Conservation (phyloP, 768 basidiomycete genomes). For the Tulasnella sp. region DNA sequence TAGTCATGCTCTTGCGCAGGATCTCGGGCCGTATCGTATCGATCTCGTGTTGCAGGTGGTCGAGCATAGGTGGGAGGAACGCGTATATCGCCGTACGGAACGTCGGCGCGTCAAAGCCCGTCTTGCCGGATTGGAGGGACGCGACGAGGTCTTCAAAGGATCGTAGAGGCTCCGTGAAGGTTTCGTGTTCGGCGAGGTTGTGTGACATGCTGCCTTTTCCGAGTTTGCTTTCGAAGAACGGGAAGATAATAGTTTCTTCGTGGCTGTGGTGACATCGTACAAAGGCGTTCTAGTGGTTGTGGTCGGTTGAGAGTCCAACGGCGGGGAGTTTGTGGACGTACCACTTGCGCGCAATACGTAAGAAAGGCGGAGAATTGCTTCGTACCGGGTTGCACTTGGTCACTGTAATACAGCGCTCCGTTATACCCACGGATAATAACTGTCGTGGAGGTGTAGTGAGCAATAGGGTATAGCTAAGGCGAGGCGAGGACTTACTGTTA, state of each 20-base stretch:
- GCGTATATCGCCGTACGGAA: neutral
- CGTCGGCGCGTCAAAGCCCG: neutral
- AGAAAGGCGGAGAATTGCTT: neutral
- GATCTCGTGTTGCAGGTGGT: conserved; percentile 5
- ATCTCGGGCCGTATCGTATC: neutral
- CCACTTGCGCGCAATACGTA: neutral
- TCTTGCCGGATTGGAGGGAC: neutral
- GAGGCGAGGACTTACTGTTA: neutral
- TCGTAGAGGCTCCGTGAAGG: neutral
- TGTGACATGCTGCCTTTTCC: neutral
- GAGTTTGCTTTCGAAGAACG: neutral
- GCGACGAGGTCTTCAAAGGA: neutral
- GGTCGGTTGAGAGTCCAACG: neutral
- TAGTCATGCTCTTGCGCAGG: neutral
- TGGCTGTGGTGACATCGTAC: neutral
- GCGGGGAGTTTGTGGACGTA: neutral
- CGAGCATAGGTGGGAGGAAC: neutral
- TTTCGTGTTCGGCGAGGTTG: neutral
- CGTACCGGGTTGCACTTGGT: neutral
- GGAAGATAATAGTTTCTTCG: conserved; percentile 9
- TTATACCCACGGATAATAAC: conserved; percentile 9
- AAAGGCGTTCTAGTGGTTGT: neutral
- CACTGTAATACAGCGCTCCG: neutral
- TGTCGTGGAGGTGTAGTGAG: neutral
- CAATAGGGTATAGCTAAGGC: neutral